These are phyloP conservation scores for Kazachstania martiniae DNA, from an alignment of 805 yeast genomes.

Conservation along the genomic window DNA sequence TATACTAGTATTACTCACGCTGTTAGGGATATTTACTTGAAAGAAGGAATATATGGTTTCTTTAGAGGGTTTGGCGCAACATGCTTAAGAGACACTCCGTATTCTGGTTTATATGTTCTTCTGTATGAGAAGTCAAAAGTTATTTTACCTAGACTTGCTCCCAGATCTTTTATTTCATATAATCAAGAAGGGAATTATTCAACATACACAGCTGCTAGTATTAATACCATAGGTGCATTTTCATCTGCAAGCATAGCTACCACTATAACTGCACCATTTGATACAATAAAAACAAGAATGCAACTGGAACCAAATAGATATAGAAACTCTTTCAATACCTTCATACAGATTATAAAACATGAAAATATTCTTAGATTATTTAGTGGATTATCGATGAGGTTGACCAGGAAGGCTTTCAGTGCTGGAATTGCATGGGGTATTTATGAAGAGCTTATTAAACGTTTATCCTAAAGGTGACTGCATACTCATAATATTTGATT, in stretches of 20 bases:
- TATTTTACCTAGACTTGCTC: conserved; percentile 34
- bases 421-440: conserved; percentile 97
- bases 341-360: conserved; percentile 28
- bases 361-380: conserved; percentile 52
- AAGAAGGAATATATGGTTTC: conserved; percentile 55
- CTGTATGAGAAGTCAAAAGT: conserved; percentile 71
- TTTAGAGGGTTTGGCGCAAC: conserved; percentile 86
- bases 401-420: conserved; percentile 77
- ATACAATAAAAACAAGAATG: conserved; percentile 84
- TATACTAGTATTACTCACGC: conserved; percentile 60
- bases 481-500: too few species aligned
- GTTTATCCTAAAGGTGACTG: too few species aligned
- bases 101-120: conserved; percentile 85
- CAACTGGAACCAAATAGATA: conserved; percentile 53
- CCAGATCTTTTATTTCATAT: conserved; percentile 9
- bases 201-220: conserved; percentile 37
- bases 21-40: conserved; percentile 38
- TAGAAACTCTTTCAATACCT: conserved; percentile 33
- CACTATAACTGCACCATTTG: conserved; percentile 86
- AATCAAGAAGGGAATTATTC: conserved; percentile 20
- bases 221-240: conserved; percentile 71
- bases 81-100: conserved; percentile 83
- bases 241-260: conserved; percentile 73
- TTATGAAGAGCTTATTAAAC: conserved; percentile 73
- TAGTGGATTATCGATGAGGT: conserved; percentile 72